Evolutionary conservation across 2,329 filamentous ascomycete genomes (phyloP), one percentile per base, ranked within the genome.

Genomic region (Fusarium nematophilum): DNA sequence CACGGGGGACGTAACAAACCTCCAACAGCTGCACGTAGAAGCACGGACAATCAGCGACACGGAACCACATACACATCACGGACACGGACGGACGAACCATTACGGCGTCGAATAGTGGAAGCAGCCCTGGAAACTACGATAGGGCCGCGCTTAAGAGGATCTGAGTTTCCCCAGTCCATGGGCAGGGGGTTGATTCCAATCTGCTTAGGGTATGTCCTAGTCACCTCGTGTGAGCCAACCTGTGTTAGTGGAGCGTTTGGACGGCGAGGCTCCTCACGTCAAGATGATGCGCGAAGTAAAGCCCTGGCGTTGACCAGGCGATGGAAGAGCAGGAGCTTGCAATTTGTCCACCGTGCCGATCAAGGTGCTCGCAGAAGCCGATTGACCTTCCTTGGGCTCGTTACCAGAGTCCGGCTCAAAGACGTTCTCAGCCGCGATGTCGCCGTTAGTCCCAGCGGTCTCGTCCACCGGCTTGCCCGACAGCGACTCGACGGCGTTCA

Each of bases 161-260:
- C 91, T 49, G 84, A 78, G 50, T 92, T 86, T 44, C 94, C 94
- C 94, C 94, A 98, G 66, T 90, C 84, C 82, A 98, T 87, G 17
- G 88, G 86, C 45, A 97, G 79, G n/a, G 94, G 93, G 64, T 96
- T 91, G 75, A 98, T 94, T 60, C 94, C 94, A 64, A 91, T 92
- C 78, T 97, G 94, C 67, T 92, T 93, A 23, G 94, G 94, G 76
- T 98, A 97, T 6, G 93, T 97, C 44, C 84, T 86, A 36, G 10
- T 39, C 30, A 53, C 33, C 26, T 31, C 26, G 29, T 34, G 47
- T 67, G 40, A 62, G 53, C n/a, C 46, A 49, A 17, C 34, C 18
- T 29, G 27, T 51, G 36, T 50, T 47, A 54, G 27, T 42, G 29
- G 31, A 42, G 25, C 13, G 44, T n/a, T n/a, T 23, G 21, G 48